Conservation (phyloP, 2,329 filamentous ascomycete genomes). For the Aureobasidium leucospermi region DNA sequence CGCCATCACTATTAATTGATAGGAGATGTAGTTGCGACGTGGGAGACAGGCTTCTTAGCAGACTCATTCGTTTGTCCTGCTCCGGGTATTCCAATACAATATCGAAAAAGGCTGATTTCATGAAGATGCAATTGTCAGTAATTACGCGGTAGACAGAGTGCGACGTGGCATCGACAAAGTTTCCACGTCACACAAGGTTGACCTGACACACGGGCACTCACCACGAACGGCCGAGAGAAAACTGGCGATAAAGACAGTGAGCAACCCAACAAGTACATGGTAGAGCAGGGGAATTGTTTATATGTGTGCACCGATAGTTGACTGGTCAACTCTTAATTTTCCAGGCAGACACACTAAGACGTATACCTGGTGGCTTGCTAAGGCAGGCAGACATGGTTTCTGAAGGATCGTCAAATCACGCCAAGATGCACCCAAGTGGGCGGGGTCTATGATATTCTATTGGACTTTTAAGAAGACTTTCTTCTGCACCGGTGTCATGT, state of each 20-base stretch:
- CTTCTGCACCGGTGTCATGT: background rate
- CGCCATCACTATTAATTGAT: slow-evolving; percentile 4
- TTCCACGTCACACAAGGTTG: slow-evolving; percentile 9
- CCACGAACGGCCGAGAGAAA: slow-evolving; percentile 8
- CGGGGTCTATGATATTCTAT: background rate
- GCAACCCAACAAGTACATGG: background rate
- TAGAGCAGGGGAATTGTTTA: background rate
- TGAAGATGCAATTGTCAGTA: background rate
- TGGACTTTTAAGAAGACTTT: background rate
- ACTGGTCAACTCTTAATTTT: slow-evolving; percentile 10
- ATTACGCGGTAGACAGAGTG: slow-evolving; percentile 5
- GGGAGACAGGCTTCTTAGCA: slow-evolving; percentile 5
- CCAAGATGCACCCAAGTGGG: background rate
- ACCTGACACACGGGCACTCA: slow-evolving; percentile 8
- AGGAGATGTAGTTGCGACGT: background rate
- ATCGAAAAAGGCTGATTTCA: background rate
- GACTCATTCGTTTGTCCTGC: slow-evolving; percentile 1
- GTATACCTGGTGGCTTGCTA: slow-evolving; percentile 6
- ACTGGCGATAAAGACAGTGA: slow-evolving; percentile 6
- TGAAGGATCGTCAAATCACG: background rate
- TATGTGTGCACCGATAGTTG: slow-evolving; percentile 6
- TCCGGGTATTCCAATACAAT: background rate
- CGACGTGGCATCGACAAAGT: slow-evolving; percentile 6
- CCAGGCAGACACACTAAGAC: slow-evolving; percentile 12
- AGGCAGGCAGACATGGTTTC: slow-evolving; percentile 10